Percentiles rank a stretch among this genome's conserved stretches.
Conservation (phyloP, 306 rosid genomes). For the Calophaca sinica region DNA sequence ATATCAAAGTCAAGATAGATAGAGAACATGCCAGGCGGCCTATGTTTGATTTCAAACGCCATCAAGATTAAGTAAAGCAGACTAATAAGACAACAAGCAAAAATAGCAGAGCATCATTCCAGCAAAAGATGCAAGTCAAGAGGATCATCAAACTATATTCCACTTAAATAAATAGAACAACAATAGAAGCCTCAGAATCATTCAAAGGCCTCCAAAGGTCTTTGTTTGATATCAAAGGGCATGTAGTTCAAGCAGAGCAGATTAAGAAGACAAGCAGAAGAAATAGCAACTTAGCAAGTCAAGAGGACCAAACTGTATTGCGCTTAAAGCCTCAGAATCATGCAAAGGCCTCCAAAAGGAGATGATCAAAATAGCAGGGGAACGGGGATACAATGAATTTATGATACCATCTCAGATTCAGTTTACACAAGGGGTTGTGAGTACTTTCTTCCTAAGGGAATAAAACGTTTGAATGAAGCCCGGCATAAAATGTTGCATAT, state of each 20-base stretch:
- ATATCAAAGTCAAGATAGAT: no score
- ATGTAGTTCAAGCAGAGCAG: not conserved
- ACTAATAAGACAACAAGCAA: not conserved
- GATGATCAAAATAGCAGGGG: not conserved
- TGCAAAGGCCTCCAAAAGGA: slow-evolving; percentile 25
- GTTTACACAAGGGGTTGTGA: not conserved
- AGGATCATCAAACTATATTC: slow-evolving; percentile 21
- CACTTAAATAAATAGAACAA: not conserved
- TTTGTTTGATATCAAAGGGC: not conserved
- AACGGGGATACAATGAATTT: not conserved
- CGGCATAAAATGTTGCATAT: not conserved
- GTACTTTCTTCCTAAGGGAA: slow-evolving; percentile 20
- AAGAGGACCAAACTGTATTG: slow-evolving; percentile 5
- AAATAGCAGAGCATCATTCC: not conserved
- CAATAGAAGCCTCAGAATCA: slow-evolving; percentile 4
- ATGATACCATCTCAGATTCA: slow-evolving; percentile 6
- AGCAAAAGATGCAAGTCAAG: not conserved
- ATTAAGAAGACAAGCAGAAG: slow-evolving; percentile 8
- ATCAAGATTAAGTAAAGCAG: not conserved
- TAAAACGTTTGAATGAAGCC: slow-evolving; percentile 10
- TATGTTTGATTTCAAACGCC: not conserved
- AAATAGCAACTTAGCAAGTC: slow-evolving; percentile 14
- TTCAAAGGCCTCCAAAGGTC: slow-evolving; percentile 9
- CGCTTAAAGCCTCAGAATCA: slow-evolving; percentile 17
- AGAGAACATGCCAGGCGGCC: no score